These are phyloP conservation scores for Fusarium sp. DNA, from an alignment of 2,329 filamentous ascomycete species.

Conservation along the genomic window DNA sequence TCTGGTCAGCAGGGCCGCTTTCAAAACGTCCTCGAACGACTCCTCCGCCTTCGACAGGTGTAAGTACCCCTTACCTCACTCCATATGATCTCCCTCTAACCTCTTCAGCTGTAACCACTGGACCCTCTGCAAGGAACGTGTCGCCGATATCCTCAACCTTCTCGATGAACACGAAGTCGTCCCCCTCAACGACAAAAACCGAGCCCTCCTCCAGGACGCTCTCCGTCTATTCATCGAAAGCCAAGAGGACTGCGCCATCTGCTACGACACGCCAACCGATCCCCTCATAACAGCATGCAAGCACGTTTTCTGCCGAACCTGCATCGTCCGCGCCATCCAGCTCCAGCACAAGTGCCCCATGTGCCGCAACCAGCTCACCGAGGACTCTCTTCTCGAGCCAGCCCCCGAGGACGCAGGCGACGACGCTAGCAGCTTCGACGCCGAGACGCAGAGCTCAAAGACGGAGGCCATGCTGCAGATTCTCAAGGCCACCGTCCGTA, in stretches of 20 bases:
- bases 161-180: slow-evolving; percentile 77
- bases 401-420: slow-evolving; percentile 64
- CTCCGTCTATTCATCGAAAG: slow-evolving; percentile 82
- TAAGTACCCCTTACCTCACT: slow-evolving; percentile 44
- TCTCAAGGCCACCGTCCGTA: slow-evolving; percentile 74
- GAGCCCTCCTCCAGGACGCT: slow-evolving; percentile 77
- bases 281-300: slow-evolving; percentile 89
- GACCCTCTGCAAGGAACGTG: slow-evolving; percentile 80
- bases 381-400: slow-evolving; percentile 73
- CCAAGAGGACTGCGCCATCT: slow-evolving; percentile 86
- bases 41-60: slow-evolving; percentile 85
- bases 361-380: slow-evolving; percentile 77
- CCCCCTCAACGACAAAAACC: slow-evolving; percentile 78
- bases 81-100: slow-evolving; percentile 7
- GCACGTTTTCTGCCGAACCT: slow-evolving; percentile 80
- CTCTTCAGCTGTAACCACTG: slow-evolving; percentile 81
- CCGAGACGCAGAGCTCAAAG: slow-evolving; percentile 80
- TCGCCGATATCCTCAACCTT: slow-evolving; percentile 77
- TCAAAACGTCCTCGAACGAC: slow-evolving; percentile 81
- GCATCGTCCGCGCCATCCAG: slow-evolving; percentile 80
- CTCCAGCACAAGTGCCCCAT: slow-evolving; percentile 86
- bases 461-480: slow-evolving; percentile 84
- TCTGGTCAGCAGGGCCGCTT: slow-evolving; percentile 68
- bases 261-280: slow-evolving; percentile 76
- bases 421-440: slow-evolving; percentile 64